phyloP scores from a whole-genome alignment of 2,329 filamentous ascomycete genomes.

The Endocalyx cinctus region DNA sequence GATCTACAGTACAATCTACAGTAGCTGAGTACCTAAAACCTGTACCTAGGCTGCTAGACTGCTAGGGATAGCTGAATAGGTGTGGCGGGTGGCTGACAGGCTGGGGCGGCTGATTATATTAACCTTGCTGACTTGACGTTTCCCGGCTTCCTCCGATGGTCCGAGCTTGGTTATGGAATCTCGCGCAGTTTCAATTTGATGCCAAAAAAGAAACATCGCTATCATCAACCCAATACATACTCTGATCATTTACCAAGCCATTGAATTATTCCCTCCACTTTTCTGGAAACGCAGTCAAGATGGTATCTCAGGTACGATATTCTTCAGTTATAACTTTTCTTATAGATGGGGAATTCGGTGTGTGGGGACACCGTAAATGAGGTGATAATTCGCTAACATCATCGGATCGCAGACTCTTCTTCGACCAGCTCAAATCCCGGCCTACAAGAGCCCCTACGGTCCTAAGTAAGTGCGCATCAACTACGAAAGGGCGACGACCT shows the following conservation, averaged over 20 bases:
- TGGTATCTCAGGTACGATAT: slow-evolving; percentile 21
- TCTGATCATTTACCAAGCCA: too few relatives aligned
- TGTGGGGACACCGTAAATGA: too few relatives aligned
- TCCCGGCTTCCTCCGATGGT: slow-evolving; percentile 24
- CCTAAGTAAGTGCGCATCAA: slow-evolving; percentile 53
- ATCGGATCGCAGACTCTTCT: slow-evolving; percentile 37
- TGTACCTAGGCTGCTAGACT: too few relatives aligned
- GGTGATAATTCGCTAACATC: too few relatives aligned
- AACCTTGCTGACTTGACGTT: too few relatives aligned
- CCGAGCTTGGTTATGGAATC: slow-evolving; percentile 18
- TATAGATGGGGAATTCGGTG: too few relatives aligned
- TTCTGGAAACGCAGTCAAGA: slow-evolving; percentile 15
- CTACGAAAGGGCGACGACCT: too few relatives aligned
- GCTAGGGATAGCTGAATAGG: slow-evolving; percentile 1
- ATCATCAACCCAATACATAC: slow-evolving; percentile 9
- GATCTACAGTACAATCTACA: too few relatives aligned
- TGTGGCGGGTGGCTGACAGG: slow-evolving; percentile 3
- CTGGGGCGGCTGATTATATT: too few relatives aligned
- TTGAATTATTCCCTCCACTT: slow-evolving; percentile 14
- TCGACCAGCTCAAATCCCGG: slow-evolving; percentile 35
- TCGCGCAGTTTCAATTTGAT: slow-evolving; percentile 16
- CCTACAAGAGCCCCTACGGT: slow-evolving; percentile 60
- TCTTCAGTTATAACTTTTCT: background rate
- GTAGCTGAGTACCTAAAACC: too few relatives aligned
- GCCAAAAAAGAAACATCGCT: slow-evolving; percentile 12